phyloP scores from a whole-genome alignment of 2,329 filamentous ascomycete genomes.

The Fusarium camptoceras region DNA sequence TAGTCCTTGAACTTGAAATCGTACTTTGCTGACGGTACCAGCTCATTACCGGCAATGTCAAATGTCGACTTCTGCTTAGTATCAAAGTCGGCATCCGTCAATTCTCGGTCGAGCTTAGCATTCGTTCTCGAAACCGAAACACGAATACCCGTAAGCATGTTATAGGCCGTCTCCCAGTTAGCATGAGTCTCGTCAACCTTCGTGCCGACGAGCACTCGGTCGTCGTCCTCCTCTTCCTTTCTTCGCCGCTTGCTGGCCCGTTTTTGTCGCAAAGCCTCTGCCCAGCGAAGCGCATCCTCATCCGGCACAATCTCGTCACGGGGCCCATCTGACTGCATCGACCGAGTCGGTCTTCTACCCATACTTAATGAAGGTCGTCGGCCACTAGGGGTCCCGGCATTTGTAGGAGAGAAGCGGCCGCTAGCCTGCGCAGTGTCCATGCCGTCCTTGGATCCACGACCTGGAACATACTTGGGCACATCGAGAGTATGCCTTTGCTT shows the following conservation, averaged over 20 bases:
- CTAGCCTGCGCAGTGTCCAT: slow-evolving; percentile 74
- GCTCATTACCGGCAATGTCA: slow-evolving; percentile 96
- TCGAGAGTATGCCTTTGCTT: slow-evolving; percentile 90
- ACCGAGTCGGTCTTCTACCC: slow-evolving; percentile 83
- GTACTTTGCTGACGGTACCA: slow-evolving; percentile 98
- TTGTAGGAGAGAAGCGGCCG: slow-evolving; percentile 82
- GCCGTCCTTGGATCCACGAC: slow-evolving; percentile 78
- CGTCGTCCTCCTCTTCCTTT: slow-evolving; percentile 90
- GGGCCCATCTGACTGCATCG: slow-evolving; percentile 84
- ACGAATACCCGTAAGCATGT: slow-evolving; percentile 98
- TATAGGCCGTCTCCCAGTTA: slow-evolving; percentile 98
- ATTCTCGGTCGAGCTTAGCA: slow-evolving; percentile 90
- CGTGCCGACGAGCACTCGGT: slow-evolving; percentile 93
- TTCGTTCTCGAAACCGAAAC: slow-evolving; percentile 97
- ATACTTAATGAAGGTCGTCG: slow-evolving; percentile 87
- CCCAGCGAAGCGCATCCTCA: slow-evolving; percentile 91
- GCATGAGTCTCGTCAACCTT: slow-evolving; percentile 98
- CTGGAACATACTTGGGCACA: slow-evolving; percentile 77
- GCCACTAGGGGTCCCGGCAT: slow-evolving; percentile 63
- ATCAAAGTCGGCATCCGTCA: slow-evolving; percentile 92
- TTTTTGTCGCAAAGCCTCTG: slow-evolving; percentile 92
- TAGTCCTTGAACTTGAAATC: slow-evolving; percentile 99
- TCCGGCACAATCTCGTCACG: slow-evolving; percentile 87
- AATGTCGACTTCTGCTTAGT: slow-evolving; percentile 98
- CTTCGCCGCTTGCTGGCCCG: slow-evolving; percentile 86